Percentiles rank a stretch among this genome's conserved stretches.
phyloP scores from a whole-genome alignment of 1,284 basidiomycete species.

The Pholiota adiposa region DNA sequence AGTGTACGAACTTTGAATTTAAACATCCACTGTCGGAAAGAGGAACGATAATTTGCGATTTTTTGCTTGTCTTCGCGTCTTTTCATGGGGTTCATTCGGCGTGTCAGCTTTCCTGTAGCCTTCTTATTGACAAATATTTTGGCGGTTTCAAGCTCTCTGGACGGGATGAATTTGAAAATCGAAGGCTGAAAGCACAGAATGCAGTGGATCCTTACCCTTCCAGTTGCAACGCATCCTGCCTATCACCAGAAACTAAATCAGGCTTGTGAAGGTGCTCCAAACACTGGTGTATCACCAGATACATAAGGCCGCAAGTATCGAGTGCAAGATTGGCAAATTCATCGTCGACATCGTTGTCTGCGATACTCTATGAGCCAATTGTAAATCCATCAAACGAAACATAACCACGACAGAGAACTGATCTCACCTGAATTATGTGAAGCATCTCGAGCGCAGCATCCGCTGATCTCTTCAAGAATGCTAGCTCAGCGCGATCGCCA shows the following conservation, averaged over 20 bases:
- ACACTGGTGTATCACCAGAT: constrained; percentile 17
- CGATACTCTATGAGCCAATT: constrained; percentile 8
- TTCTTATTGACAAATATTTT: constrained; percentile 20
- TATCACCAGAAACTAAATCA: constrained; percentile 9
- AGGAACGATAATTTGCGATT: constrained; percentile 9
- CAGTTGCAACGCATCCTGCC: constrained; percentile 15
- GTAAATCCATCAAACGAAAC: too few relatives aligned
- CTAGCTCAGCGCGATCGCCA: neutral
- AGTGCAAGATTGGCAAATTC: constrained; percentile 19
- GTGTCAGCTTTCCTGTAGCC: constrained; percentile 11
- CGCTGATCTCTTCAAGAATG: constrained; percentile 17
- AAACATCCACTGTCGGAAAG: constrained; percentile 12
- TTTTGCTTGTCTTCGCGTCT: constrained; percentile 19
- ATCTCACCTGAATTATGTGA: constrained; percentile 15
- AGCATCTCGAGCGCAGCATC: constrained; percentile 11
- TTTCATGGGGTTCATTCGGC: constrained; percentile 8
- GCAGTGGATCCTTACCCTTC: constrained; percentile 10
- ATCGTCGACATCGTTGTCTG: constrained; percentile 20
- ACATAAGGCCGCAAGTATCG: constrained; percentile 20
- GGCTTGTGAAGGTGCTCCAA: constrained; percentile 3
- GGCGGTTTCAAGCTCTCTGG: constrained; percentile 12
- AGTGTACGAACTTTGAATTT: constrained; percentile 17
- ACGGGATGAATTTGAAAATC: neutral
- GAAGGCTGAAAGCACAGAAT: neutral
- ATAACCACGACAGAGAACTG: too few relatives aligned